Evolutionary conservation across 2,329 filamentous ascomycete genomes (phyloP).

Genomic region (Lasiodiplodia sp.): DNA sequence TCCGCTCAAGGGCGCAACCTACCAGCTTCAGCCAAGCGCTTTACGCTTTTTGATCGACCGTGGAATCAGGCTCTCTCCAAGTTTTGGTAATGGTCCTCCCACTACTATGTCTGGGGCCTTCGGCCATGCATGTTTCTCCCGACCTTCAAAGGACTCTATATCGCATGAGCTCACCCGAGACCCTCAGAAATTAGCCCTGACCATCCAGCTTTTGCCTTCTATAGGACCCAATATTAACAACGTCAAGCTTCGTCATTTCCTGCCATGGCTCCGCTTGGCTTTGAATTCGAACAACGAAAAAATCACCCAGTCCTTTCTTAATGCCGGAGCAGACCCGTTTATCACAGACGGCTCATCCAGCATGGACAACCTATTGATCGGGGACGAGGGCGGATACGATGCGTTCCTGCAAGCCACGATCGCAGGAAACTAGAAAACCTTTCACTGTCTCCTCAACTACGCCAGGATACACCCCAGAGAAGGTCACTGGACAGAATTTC

Average conservation of each 20-base stretch:
- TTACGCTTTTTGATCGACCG: background rate
- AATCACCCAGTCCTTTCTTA: background rate
- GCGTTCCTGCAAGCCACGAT: background rate
- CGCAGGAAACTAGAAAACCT: background rate
- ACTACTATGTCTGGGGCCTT: too few species aligned
- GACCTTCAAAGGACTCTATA: too few species aligned
- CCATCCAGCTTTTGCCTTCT: background rate
- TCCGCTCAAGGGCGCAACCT: background rate
- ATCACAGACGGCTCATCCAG: too few species aligned
- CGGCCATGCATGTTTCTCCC: too few species aligned
- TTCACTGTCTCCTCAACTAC: background rate
- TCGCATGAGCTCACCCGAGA: background rate
- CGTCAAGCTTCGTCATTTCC: background rate
- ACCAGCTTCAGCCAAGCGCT: background rate
- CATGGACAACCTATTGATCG: background rate
- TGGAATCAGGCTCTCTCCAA: background rate
- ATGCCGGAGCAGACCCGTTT: background rate
- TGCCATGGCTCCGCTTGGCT: background rate
- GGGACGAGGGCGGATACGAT: background rate
- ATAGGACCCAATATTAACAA: background rate
- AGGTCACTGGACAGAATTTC: background rate
- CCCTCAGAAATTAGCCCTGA: background rate
- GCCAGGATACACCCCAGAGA: background rate
- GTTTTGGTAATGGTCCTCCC: too few species aligned
- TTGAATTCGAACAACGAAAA: background rate